Evolutionary conservation across 176 grass and related monocot species (phyloP).

Genomic region (Oryza australiensis): DNA sequence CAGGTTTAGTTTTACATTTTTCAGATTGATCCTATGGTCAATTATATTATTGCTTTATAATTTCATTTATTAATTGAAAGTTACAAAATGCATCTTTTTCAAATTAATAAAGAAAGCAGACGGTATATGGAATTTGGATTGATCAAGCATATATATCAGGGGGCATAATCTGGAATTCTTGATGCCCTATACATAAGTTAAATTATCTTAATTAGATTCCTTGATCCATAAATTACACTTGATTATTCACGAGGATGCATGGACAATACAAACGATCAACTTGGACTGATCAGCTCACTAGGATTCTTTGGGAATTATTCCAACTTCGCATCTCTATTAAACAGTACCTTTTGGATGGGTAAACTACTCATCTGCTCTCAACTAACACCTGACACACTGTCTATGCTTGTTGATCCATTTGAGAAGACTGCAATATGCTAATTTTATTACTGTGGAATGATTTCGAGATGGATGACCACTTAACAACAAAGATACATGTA

Average conservation of each 20-base stretch:
- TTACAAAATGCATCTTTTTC: neutral
- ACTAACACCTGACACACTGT: slow-evolving; percentile 39
- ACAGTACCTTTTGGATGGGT: slow-evolving; percentile 9
- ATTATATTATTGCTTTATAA: too few species aligned
- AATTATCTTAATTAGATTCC: neutral
- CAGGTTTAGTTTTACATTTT: neutral
- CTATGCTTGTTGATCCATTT: slow-evolving; percentile 29
- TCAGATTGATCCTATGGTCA: neutral
- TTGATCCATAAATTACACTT: neutral
- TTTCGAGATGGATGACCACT: neutral
- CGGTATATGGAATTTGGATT: neutral
- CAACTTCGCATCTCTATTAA: slow-evolving; percentile 6
- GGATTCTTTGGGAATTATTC: slow-evolving; percentile 39
- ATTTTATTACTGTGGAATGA: slow-evolving; percentile 26
- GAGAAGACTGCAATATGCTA: slow-evolving; percentile 5
- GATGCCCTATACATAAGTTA: neutral
- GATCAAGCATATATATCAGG: neutral
- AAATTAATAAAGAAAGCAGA: neutral
- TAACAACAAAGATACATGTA: neutral
- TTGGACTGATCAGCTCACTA: slow-evolving; percentile 39
- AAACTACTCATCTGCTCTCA: slow-evolving; percentile 32
- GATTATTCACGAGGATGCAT: neutral
- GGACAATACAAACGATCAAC: neutral
- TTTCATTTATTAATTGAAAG: too few species aligned
- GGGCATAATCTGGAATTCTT: neutral